Conservation (phyloP, 2,329 filamentous ascomycete genomes). For the Aspergillus chevalieri region DNA sequence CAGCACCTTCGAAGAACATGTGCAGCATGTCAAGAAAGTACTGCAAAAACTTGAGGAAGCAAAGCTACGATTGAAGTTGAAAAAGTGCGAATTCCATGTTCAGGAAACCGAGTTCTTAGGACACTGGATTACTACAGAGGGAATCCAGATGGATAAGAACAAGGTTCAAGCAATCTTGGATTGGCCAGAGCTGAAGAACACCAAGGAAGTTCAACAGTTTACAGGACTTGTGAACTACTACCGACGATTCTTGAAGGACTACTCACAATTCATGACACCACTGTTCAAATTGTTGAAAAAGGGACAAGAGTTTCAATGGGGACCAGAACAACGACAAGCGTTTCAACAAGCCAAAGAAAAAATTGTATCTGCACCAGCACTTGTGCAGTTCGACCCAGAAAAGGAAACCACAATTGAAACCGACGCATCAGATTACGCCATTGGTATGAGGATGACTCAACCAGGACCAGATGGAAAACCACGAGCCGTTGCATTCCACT, state of each 20-base stretch:
- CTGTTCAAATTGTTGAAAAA: not conserved
- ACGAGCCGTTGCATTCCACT: not conserved
- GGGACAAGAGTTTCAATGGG: not conserved
- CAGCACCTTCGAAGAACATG: not conserved
- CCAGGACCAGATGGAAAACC: not conserved
- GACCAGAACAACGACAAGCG: not conserved
- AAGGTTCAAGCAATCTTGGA: too few species aligned
- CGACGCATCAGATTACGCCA: not conserved
- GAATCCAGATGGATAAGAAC: too few species aligned
- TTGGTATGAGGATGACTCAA: not conserved
- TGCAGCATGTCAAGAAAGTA: not conserved
- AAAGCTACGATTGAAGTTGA: not conserved
- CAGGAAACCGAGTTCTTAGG: not conserved
- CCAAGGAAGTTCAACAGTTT: not conserved
- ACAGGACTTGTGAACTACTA: not conserved
- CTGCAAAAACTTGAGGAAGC: not conserved
- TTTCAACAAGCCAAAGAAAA: not conserved
- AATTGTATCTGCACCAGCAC: not conserved
- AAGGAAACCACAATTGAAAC: not conserved
- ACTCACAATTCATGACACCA: not conserved
- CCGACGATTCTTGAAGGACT: not conserved
- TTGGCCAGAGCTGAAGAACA: too few species aligned
- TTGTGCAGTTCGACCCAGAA: not conserved
- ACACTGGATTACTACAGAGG: not conserved
- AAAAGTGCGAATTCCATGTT: not conserved